Conservation (phyloP, 176 grass and related monocot species). For the Urochloa ruziziensis region DNA sequence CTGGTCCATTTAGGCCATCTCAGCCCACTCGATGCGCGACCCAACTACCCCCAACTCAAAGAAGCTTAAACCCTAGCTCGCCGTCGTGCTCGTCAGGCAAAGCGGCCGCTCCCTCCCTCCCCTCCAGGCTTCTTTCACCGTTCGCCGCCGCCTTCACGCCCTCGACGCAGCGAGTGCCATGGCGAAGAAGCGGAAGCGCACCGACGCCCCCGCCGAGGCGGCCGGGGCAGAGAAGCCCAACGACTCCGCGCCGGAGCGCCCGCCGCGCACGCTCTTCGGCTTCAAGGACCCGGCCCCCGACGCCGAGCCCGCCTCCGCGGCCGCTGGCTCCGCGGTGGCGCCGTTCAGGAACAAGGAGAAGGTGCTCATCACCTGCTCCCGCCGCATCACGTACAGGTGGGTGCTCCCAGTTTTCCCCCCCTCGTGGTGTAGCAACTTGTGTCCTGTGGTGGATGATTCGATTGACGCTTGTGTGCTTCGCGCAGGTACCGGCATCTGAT, state of each 20-base stretch:
- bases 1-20: background rate
- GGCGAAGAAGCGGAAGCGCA: constrained; percentile 83
- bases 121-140: background rate
- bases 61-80: constrained; percentile 34
- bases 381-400: constrained; percentile 78
- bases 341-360: constrained; percentile 91
- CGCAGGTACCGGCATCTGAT: constrained; percentile 86
- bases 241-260: constrained; percentile 43
- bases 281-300: constrained; percentile 54
- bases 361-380: constrained; percentile 84
- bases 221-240: constrained; percentile 34
- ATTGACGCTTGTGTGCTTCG: background rate
- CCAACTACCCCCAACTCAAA: background rate
- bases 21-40: background rate
- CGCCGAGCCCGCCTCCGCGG: constrained; percentile 3
- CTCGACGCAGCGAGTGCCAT: constrained; percentile 19
- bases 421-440: background rate
- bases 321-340: background rate
- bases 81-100: background rate
- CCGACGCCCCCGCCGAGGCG: background rate
- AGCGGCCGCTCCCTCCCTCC: background rate
- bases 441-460: background rate
- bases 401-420: background rate
- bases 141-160: constrained; percentile 1
- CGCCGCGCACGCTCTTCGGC: constrained; percentile 65